A percentile compares a stretch with the other conserved stretches of the same genome.
These are phyloP conservation scores for Thymus quinquecostatus DNA, from an alignment of 257 asterid species.

Conservation along the genomic window DNA sequence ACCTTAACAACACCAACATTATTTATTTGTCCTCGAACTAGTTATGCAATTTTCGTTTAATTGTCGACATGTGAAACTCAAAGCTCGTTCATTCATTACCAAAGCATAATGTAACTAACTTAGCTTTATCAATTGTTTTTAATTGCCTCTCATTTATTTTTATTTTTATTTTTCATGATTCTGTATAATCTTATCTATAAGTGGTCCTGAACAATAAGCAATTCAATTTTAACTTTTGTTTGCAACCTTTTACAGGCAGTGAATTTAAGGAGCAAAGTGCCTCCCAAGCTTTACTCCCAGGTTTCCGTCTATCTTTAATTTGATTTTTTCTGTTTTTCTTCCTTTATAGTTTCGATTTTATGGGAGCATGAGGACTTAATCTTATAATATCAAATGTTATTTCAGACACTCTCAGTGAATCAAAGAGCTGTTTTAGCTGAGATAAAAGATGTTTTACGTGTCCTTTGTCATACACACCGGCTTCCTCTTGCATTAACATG, in stretches of 20 bases:
- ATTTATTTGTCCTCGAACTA: no score
- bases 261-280: slow-evolving; percentile 55
- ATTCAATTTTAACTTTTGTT: slow-evolving; percentile 20
- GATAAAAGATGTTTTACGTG: slow-evolving; percentile 63
- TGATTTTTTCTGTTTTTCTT: neutral
- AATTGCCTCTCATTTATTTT: slow-evolving; percentile 20
- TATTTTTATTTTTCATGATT: neutral
- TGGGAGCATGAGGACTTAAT: slow-evolving; percentile 8
- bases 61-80: neutral
- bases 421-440: slow-evolving; percentile 68
- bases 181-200: neutral
- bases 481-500: slow-evolving; percentile 83
- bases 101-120: neutral
- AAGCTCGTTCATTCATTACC: neutral
- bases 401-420: slow-evolving; percentile 58
- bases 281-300: slow-evolving; percentile 55
- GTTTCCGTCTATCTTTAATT: slow-evolving; percentile 36
- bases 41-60: neutral
- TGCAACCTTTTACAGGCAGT: slow-evolving; percentile 58
- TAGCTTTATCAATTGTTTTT: neutral
- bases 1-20: neutral
- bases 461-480: slow-evolving; percentile 68
- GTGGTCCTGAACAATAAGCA: neutral
- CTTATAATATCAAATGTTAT: slow-evolving; percentile 12
- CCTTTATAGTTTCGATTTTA: neutral